Percentiles rank a stretch among this genome's conserved stretches.
Conservation (phyloP, 352 stramenopile genomes). For the Globisporangium iwayamae region DNA sequence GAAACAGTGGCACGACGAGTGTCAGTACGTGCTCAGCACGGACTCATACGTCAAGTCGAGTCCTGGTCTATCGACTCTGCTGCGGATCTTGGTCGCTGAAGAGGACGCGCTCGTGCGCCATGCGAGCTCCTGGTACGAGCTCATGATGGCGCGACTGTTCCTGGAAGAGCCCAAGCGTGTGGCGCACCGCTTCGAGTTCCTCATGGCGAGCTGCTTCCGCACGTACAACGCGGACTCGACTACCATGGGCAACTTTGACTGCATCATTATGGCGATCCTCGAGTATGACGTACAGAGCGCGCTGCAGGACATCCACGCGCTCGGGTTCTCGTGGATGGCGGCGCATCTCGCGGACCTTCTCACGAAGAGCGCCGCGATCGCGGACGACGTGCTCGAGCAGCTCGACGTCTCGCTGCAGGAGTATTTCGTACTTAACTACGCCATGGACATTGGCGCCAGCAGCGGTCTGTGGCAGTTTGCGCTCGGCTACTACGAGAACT, state of each 20-base stretch:
- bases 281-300: conserved; percentile 72
- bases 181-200: conserved; percentile 70
- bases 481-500: conserved; percentile 60
- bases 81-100: conserved; percentile 57
- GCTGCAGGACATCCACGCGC: conserved; percentile 55
- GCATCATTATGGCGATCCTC: conserved; percentile 74
- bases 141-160: conserved; percentile 77
- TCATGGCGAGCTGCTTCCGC: conserved; percentile 74
- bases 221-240: conserved; percentile 33
- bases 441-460: conserved; percentile 55
- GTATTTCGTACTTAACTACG: conserved; percentile 64
- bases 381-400: conserved; percentile 39
- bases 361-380: conserved; percentile 46
- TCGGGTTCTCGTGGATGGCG: conserved; percentile 77
- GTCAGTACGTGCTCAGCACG: conserved; percentile 50
- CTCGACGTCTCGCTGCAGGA: conserved; percentile 54
- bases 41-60: conserved; percentile 51
- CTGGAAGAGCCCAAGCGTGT: conserved; percentile 74
- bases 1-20: conserved; percentile 66
- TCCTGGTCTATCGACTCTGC: conserved; percentile 40
- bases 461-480: conserved; percentile 67
- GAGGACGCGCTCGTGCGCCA: conserved; percentile 36
- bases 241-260: conserved; percentile 77
- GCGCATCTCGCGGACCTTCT: conserved; percentile 66
- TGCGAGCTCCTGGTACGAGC: conserved; percentile 64